Percentiles rank a stretch among this genome's conserved stretches.
phyloP scores from a whole-genome alignment of 1,284 basidiomycete genomes.

The Melampsora larici-populina region DNA sequence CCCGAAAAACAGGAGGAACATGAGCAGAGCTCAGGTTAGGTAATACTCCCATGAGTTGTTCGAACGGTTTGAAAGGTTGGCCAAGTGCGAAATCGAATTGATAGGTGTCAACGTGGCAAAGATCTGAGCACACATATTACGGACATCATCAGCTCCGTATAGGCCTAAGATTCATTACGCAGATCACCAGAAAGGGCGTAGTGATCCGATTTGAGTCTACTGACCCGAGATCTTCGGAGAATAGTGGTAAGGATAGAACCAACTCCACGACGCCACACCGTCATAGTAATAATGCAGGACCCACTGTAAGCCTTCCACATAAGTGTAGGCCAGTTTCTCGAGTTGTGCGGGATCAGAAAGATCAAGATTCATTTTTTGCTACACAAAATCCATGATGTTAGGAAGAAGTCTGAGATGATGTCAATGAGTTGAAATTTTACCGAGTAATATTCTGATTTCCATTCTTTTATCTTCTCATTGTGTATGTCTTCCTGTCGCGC shows the following conservation, averaged over 20 bases:
- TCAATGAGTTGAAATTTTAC: not conserved
- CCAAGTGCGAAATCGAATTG: conserved; percentile 81
- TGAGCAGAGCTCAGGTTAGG: conserved; percentile 83
- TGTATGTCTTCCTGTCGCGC: conserved; percentile 9
- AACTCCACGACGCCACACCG: conserved; percentile 54
- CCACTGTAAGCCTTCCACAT: conserved; percentile 55
- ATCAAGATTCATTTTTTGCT: conserved; percentile 80
- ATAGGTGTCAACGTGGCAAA: conserved; percentile 73
- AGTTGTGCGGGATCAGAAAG: conserved; percentile 61
- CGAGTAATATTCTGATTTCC: conserved; percentile 83
- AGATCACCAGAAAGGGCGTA: not conserved
- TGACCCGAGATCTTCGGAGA: conserved; percentile 46
- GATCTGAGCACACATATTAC: conserved; percentile 75
- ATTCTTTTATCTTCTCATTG: conserved; percentile 64
- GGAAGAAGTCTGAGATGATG: not conserved
- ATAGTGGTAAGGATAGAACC: conserved; percentile 55
- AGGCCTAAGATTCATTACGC: not conserved
- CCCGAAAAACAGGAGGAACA: conserved; percentile 72
- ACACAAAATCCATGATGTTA: not conserved
- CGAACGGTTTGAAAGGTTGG: conserved; percentile 85
- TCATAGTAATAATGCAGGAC: conserved; percentile 55
- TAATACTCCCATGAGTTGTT: conserved; percentile 97
- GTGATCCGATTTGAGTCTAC: not conserved
- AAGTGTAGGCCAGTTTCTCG: conserved; percentile 44
- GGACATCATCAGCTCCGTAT: not conserved